Base-by-base conservation (phyloP, 148 eudicot species). In the Fagopyrum esculentum region DNA sequence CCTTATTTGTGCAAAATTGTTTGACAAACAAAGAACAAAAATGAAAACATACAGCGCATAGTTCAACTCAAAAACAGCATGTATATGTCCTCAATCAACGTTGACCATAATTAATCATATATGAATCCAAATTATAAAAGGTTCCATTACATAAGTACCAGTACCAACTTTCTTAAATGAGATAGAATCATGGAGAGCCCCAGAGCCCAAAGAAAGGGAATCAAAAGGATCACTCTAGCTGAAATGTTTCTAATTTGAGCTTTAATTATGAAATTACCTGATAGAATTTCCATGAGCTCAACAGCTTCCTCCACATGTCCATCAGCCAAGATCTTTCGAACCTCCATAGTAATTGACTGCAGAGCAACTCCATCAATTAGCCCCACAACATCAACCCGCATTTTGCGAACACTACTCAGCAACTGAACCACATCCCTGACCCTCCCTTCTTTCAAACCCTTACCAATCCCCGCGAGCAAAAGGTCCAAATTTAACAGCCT, bases 331-430 rank as follows among this genome's bases (percentile, higher is more conserved):
- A 82, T 10, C 29, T 69, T 78, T 4, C 76, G 60, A 81, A 87
- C 84, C 85, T 83, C 88, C 35, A 19, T 47, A 13, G 76, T 80
- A 66, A 93, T 73, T 79, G 80, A 79, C 64, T 78, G 80, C 69
- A 74, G 46, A 17, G 77, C 83, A 84, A 54, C 50, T 64, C 76
- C 88, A 82, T 90, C 96, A 79, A 89, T 79, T 72, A 88, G 40
- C 77, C 83, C 61, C 59, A 75, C 40, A n/a, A 84, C 83, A 83
- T 77, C 83, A 79, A 89, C 15, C 72, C 96, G 90, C 79, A 93
- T 77, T 80, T 83, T 76, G 47, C 54, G 66, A 59, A 83, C 77
- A 72, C 87, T 74, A 17, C 57, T 77, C 71, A 91, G 83, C 35
- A 87, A 57, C 57, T 77, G 82, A 66, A 83, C 74, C 8, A 80